These are phyloP conservation scores for Tulasnella sp. DNA, from an alignment of 768 basidiomycete genomes.

Conservation along the genomic window DNA sequence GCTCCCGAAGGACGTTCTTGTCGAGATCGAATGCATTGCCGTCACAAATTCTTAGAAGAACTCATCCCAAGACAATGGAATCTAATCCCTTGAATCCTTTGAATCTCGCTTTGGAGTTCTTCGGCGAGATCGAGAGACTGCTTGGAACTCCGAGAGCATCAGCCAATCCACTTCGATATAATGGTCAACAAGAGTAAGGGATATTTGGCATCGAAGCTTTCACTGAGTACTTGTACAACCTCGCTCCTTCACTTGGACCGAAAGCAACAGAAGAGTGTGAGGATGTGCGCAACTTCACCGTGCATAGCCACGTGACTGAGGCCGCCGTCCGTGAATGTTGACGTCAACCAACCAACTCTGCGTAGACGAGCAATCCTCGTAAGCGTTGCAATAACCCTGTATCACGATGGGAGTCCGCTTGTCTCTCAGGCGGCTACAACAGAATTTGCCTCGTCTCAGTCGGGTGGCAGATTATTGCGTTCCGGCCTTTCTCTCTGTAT, in stretches of 20 bases:
- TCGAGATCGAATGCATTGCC: conserved; percentile 87
- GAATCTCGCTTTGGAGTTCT: no score
- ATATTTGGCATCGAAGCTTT: no score
- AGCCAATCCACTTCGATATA: no score
- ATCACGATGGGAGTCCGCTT: background rate
- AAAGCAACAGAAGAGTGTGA: no score
- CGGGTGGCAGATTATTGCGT: background rate
- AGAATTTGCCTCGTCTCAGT: background rate
- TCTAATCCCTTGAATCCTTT: background rate
- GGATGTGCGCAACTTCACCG: no score
- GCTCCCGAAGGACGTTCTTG: conserved; percentile 80
- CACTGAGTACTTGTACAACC: no score
- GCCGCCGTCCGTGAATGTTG: no score
- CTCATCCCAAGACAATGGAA: background rate
- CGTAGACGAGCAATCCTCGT: background rate
- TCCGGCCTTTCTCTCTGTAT: background rate
- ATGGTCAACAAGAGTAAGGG: no score
- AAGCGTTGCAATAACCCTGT: background rate
- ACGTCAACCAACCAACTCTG: background rate
- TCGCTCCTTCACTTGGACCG: no score
- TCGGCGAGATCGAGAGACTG: no score
- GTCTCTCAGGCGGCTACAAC: background rate
- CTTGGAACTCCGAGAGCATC: no score
- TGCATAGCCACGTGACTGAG: no score
- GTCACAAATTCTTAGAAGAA: background rate